A percentile compares a stretch with the other conserved stretches of the same genome.
These are phyloP conservation scores for Saccharomycopsis hybrid DNA, from an alignment of 1,139 yeast genomes.

Conservation along the genomic window DNA sequence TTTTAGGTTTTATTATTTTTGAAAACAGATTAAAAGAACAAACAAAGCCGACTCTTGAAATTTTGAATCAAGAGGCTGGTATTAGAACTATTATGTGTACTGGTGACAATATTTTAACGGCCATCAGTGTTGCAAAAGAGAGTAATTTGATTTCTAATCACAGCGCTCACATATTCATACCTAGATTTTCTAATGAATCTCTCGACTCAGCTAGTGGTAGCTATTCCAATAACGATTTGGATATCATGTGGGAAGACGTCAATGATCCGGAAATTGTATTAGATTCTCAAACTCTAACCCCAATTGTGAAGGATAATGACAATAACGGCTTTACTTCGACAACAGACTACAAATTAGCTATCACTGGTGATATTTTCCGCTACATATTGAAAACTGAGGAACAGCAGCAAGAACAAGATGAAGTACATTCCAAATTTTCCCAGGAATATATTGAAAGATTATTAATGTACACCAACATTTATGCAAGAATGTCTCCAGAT, in stretches of 20 bases:
- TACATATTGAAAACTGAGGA: conserved; percentile 46
- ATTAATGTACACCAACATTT: conserved; percentile 68
- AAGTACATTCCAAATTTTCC: conserved; percentile 23
- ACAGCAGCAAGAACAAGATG: conserved; percentile 5
- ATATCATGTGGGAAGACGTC: conserved; percentile 59
- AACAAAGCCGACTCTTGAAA: conserved; percentile 54
- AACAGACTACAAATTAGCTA: conserved; percentile 58
- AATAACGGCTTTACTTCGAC: conserved; percentile 18
- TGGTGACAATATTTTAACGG: conserved; percentile 92
- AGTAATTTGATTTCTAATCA: conserved; percentile 54
- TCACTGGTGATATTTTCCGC: conserved; percentile 89
- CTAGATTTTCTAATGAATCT: conserved; percentile 41
- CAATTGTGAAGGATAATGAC: conserved; percentile 30
- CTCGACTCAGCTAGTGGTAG: not conserved
- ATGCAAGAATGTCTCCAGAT: conserved; percentile 98
- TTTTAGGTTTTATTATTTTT: conserved; percentile 84
- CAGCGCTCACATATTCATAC: conserved; percentile 53
- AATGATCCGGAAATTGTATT: conserved; percentile 45
- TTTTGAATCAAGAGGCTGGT: conserved; percentile 52
- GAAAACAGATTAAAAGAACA: conserved; percentile 80
- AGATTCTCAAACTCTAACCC: conserved; percentile 58
- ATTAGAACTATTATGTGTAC: conserved; percentile 94
- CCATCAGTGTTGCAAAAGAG: conserved; percentile 86
- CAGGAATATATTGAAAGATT: conserved; percentile 46
- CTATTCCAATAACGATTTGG: conserved; percentile 24